These are phyloP conservation scores for Lactifluus echinatus DNA, from an alignment of 768 basidiomycete genomes.

Conservation along the genomic window DNA sequence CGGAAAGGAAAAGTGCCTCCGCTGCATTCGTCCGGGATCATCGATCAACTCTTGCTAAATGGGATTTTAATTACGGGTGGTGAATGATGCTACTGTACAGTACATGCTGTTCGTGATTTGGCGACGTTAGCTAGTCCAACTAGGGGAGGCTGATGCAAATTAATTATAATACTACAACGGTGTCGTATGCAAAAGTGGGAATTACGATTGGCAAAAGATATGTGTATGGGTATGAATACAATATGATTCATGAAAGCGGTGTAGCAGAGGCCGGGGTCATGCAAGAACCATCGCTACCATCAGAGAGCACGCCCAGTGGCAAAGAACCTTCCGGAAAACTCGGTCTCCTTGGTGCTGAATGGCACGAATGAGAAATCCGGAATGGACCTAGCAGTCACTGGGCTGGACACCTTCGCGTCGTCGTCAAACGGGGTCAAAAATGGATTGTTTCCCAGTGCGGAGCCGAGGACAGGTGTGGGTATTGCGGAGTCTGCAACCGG, in stretches of 20 bases:
- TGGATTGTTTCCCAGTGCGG: slow-evolving; percentile 42
- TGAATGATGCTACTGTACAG: not conserved
- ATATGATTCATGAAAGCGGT: not conserved
- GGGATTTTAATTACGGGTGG: not conserved
- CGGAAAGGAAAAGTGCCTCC: too few species aligned
- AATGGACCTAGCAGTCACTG: slow-evolving; percentile 1
- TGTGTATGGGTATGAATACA: not conserved
- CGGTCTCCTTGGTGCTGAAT: not conserved
- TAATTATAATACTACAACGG: not conserved
- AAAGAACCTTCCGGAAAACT: not conserved
- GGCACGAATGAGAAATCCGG: slow-evolving; percentile 6
- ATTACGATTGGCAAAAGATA: not conserved
- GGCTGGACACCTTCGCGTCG: slow-evolving; percentile 29
- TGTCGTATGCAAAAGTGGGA: not conserved
- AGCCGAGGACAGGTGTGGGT: slow-evolving; percentile 24
- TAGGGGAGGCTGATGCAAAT: not conserved
- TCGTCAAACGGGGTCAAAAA: slow-evolving; percentile 79
- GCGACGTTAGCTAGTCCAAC: not conserved
- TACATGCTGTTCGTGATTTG: slow-evolving; percentile 1
- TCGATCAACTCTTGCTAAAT: not conserved
- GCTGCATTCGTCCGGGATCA: not conserved
- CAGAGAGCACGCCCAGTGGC: slow-evolving; percentile 12
- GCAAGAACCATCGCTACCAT: not conserved
- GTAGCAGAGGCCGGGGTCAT: not conserved
- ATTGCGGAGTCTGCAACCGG: slow-evolving; percentile 37